A percentile compares a stretch with the other conserved stretches of the same genome.
phyloP scores from a whole-genome alignment of 2,329 filamentous ascomycete genomes.

The Thielaviopsis euricoi region DNA sequence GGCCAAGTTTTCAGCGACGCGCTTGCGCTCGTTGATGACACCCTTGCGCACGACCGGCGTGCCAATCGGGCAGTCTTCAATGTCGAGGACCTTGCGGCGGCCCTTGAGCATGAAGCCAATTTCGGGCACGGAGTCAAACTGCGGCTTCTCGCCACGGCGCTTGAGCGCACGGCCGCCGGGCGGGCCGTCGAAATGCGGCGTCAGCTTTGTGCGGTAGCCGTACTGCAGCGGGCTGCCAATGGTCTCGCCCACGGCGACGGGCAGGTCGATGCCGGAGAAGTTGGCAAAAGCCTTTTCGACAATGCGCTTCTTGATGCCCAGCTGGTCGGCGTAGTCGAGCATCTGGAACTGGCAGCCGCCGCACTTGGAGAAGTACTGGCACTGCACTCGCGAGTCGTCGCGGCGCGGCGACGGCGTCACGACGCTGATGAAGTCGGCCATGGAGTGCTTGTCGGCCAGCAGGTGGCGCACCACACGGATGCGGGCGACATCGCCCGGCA shows the following conservation, averaged over 20 bases:
- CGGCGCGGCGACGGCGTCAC: conserved; percentile 56
- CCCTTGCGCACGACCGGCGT: conserved; percentile 72
- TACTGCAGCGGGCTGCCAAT: conserved; percentile 84
- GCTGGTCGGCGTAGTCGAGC: conserved; percentile 75
- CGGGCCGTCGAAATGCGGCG: conserved; percentile 83
- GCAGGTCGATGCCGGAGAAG: conserved; percentile 57
- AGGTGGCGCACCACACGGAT: conserved; percentile 67
- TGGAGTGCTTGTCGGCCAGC: conserved; percentile 46
- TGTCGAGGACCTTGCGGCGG: conserved; percentile 66
- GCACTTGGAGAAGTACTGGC: conserved; percentile 75
- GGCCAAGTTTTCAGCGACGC: conserved; percentile 52
- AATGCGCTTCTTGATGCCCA: conserved; percentile 67
- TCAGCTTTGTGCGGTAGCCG: conserved; percentile 90
- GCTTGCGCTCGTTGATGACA: conserved; percentile 60
- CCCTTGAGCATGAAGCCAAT: conserved; percentile 88
- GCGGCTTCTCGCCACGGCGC: conserved; percentile 28
- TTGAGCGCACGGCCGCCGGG: conserved; percentile 33
- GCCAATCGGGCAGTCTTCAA: conserved; percentile 93
- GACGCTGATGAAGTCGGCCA: conserved; percentile 71
- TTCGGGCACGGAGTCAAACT: conserved; percentile 50
- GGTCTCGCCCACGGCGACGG: conserved; percentile 70
- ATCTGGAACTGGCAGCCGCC: conserved; percentile 96
- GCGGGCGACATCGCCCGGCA: conserved; percentile 67
- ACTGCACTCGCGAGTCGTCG: conserved; percentile 60
- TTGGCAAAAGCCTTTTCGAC: conserved; percentile 84